Evolutionary conservation across 805 yeast species (phyloP).

Genomic region (Kazachstania kunashirensis): DNA sequence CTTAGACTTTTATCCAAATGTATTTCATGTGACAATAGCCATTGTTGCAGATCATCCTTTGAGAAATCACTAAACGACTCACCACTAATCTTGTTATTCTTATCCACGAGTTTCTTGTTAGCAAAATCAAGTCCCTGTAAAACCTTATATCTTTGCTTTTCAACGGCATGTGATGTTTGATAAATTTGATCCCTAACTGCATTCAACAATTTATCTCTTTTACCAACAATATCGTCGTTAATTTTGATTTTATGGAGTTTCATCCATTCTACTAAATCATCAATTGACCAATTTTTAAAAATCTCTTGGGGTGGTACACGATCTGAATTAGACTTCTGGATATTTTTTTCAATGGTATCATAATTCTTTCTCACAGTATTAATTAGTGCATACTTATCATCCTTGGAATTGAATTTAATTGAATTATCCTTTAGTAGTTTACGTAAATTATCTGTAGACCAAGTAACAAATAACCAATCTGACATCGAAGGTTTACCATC

Average conservation of each 20-base stretch:
- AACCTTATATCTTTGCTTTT: slow-evolving; percentile 32
- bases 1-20: slow-evolving; percentile 30
- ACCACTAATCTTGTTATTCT: slow-evolving; percentile 33
- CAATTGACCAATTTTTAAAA: slow-evolving; percentile 31
- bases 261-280: slow-evolving; percentile 44
- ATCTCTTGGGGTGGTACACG: slow-evolving; percentile 8
- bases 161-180: slow-evolving; percentile 33
- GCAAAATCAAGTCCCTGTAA: slow-evolving; percentile 34
- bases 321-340: slow-evolving; percentile 31
- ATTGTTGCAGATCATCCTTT: slow-evolving; percentile 43
- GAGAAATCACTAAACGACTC: slow-evolving; percentile 44
- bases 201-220: slow-evolving; percentile 37
- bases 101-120: slow-evolving; percentile 31
- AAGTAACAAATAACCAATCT: slow-evolving; percentile 44
- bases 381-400: slow-evolving; percentile 38
- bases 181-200: slow-evolving; percentile 35
- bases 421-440: slow-evolving; percentile 41
- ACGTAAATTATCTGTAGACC: slow-evolving; percentile 43
- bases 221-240: slow-evolving; percentile 22
- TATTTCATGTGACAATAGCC: slow-evolving; percentile 41
- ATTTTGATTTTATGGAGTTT: slow-evolving; percentile 34
- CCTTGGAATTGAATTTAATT: slow-evolving; percentile 30
- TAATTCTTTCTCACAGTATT: neutral
- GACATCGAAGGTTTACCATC: slow-evolving; percentile 9
- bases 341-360: slow-evolving; percentile 37